Conservation (phyloP, 2,329 filamentous ascomycete genomes). For the Diaporthe sp. region DNA sequence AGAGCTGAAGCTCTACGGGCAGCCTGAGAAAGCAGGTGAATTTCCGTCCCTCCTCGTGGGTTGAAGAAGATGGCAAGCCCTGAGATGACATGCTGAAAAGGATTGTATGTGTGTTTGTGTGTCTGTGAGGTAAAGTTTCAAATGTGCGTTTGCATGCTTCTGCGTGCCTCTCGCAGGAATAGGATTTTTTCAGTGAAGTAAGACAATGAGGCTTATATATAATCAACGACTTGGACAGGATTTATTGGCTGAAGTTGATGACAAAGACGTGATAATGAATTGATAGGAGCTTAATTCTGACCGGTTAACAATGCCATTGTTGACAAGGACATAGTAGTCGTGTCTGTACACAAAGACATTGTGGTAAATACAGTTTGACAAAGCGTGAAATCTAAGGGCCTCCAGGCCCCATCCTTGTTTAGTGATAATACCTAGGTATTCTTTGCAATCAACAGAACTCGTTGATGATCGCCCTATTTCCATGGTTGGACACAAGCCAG, state of each 20-base stretch:
- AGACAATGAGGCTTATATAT: background rate
- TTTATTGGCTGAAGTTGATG: background rate
- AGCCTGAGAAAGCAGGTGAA: background rate
- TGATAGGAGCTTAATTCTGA: background rate
- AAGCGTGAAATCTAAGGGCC: background rate
- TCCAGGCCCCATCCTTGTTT: background rate
- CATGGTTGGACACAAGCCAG: too few species aligned
- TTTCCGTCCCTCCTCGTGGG: background rate
- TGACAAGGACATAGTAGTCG: background rate
- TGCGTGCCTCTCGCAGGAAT: background rate
- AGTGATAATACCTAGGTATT: background rate
- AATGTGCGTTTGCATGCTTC: background rate
- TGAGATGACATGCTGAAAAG: background rate
- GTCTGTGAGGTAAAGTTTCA: background rate
- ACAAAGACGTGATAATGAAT: background rate
- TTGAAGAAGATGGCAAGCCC: background rate
- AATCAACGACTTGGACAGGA: too few species aligned
- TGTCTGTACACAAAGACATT: background rate
- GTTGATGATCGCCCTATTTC: background rate
- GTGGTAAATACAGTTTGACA: background rate
- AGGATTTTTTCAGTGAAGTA: background rate
- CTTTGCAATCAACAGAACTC: too few species aligned
- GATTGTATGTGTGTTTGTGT: background rate
- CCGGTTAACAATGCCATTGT: background rate
- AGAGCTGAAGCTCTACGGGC: background rate